These are phyloP conservation scores for Blastomyces emzantsi DNA, from an alignment of 2,329 filamentous ascomycete genomes.

Conservation along the genomic window DNA sequence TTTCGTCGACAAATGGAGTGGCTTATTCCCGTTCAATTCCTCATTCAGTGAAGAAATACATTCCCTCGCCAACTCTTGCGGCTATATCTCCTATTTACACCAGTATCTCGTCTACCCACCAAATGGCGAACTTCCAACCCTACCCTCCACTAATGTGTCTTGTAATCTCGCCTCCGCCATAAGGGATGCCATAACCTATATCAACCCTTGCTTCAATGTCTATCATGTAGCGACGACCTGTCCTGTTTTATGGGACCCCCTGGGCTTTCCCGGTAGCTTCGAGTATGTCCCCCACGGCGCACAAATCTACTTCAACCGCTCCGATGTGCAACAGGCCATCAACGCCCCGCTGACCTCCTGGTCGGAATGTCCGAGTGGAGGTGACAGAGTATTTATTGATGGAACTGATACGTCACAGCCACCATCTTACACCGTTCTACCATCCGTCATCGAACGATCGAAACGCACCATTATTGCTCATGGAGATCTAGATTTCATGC, in stretches of 20 bases:
- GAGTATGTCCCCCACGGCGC: conserved; percentile 55
- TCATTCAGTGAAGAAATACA: conserved; percentile 36
- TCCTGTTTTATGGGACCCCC: conserved; percentile 58
- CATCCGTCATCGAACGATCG: conserved; percentile 62
- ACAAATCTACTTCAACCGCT: conserved; percentile 59
- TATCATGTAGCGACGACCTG: conserved; percentile 67
- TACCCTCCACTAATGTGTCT: conserved; percentile 33
- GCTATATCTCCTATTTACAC: conserved; percentile 39
- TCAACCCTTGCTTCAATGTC: conserved; percentile 72
- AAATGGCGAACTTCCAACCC: conserved; percentile 49
- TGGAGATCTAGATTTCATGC: conserved; percentile 59
- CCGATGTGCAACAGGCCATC: conserved; percentile 59
- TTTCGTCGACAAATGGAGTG: conserved; percentile 35
- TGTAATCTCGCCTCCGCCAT: conserved; percentile 55
- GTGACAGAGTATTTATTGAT: conserved; percentile 37
- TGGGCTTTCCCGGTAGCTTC: conserved; percentile 59
- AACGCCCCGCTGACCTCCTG: conserved; percentile 53
- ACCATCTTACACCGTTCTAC: conserved; percentile 51
- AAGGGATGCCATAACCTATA: conserved; percentile 42
- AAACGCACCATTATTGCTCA: conserved; percentile 66
- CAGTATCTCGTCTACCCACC: conserved; percentile 59
- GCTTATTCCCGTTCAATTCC: conserved; percentile 39
- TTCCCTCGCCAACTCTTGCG: conserved; percentile 36
- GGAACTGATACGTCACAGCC: conserved; percentile 39
- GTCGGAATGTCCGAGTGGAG: conserved; percentile 44